A percentile compares a stretch with the other conserved stretches of the same genome.
Conservation (phyloP, 768 basidiomycete species). For the Lentinula lateritia region DNA sequence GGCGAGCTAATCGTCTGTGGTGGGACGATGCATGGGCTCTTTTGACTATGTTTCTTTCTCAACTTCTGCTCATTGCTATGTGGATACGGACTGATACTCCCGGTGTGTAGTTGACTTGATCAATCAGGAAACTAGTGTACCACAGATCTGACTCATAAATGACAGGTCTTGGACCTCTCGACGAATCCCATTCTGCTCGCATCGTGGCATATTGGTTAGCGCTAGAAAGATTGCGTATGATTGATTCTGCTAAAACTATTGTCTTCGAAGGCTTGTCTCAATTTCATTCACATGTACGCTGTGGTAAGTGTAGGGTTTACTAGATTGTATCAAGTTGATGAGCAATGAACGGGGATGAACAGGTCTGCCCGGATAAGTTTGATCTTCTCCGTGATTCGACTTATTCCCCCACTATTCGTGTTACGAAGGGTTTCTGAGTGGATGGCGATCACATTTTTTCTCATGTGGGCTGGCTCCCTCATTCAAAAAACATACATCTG, state of each 20-base stretch:
- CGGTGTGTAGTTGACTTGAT: background rate
- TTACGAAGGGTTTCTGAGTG: constrained; percentile 1
- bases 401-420: constrained; percentile 3
- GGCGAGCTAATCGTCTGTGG: constrained; percentile 3
- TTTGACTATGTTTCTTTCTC: constrained; percentile 2
- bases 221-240: background rate
- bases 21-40: constrained; percentile 10
- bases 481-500: constrained; percentile 8
- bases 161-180: background rate
- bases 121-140: no score
- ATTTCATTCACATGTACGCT: constrained; percentile 6
- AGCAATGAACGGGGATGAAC: background rate
- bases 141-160: background rate
- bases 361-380: constrained; percentile 10
- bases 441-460: background rate
- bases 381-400: constrained; percentile 8
- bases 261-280: constrained; percentile 1
- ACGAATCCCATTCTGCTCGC: background rate
- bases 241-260: background rate
- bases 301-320: background rate
- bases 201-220: constrained; percentile 7
- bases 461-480: constrained; percentile 9
- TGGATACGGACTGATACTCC: constrained; percentile 8
- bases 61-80: constrained; percentile 3
- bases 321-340: background rate